These are phyloP conservation scores for Pichia ethanolica DNA, from an alignment of 805 yeast species.

Conservation along the genomic window DNA sequence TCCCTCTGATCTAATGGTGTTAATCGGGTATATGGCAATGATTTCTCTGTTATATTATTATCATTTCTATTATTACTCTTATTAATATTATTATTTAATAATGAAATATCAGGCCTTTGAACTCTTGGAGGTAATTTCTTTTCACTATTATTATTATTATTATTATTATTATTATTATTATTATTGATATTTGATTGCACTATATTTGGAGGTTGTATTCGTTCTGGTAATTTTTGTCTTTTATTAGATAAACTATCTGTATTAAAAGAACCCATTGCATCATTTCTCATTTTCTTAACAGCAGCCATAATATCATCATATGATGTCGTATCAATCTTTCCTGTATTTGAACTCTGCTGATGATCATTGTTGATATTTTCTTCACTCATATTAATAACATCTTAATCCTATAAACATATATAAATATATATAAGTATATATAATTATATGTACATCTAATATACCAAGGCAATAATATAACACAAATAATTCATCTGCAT, in stretches of 20 bases:
- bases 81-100: neutral
- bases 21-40: neutral
- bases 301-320: constrained; percentile 1
- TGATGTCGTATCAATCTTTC: neutral
- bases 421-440: too few relatives aligned
- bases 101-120: neutral
- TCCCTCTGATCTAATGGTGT: neutral
- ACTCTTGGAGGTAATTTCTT: constrained; percentile 6
- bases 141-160: too few relatives aligned
- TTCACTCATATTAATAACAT: too few relatives aligned
- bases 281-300: neutral
- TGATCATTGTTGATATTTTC: too few relatives aligned
- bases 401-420: too few relatives aligned
- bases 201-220: constrained; percentile 1
- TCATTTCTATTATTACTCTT: neutral
- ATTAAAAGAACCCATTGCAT: neutral
- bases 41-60: neutral
- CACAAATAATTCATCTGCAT: too few relatives aligned
- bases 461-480: too few relatives aligned
- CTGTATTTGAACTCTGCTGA: neutral
- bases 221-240: constrained; percentile 1
- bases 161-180: neutral
- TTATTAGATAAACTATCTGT: neutral
- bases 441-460: too few relatives aligned
- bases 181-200: too few relatives aligned